Evolutionary conservation across 371 early-diverging fungal species (phyloP).

Genomic region (Entomophthora muscae): DNA sequence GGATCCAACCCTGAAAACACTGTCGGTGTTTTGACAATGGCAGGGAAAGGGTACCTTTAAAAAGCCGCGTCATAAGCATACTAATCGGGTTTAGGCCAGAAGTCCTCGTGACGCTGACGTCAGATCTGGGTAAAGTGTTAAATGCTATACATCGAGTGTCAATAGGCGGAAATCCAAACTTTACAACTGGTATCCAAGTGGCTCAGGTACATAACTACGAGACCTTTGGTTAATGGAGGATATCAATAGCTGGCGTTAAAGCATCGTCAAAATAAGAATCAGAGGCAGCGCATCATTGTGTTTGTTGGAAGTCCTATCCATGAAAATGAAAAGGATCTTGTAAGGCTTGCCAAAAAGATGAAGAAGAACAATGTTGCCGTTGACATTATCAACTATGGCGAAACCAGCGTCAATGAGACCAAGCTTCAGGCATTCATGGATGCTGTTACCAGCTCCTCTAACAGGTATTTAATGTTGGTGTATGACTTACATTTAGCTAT

Average conservation of each 20-base stretch:
- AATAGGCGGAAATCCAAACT: conserved; percentile 49
- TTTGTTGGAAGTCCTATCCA: conserved; percentile 86
- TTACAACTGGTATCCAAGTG: conserved; percentile 81
- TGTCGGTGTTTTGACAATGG: conserved; percentile 92
- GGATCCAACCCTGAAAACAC: conserved; percentile 90
- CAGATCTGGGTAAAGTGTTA: conserved; percentile 78
- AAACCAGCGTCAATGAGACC: conserved; percentile 72
- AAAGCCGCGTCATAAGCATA: no score
- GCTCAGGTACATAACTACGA: conserved; percentile 55
- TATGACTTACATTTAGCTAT: conserved; percentile 29
- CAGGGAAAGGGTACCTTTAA: conserved; percentile 74
- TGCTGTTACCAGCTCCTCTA: conserved; percentile 75
- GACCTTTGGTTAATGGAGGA: not conserved
- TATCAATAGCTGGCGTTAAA: conserved; percentile 72
- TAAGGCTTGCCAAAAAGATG: conserved; percentile 82
- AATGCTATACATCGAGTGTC: conserved; percentile 65
- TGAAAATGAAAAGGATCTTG: conserved; percentile 65
- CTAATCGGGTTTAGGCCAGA: conserved; percentile 46
- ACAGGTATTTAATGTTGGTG: conserved; percentile 32
- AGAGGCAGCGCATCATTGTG: conserved; percentile 81
- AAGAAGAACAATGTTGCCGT: conserved; percentile 95
- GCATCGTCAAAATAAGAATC: conserved; percentile 92
- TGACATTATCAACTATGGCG: conserved; percentile 94
- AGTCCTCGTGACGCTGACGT: conserved; percentile 80
- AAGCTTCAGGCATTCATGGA: conserved; percentile 81